These are phyloP conservation scores for Mrakia frigida DNA, from an alignment of 768 basidiomycete genomes.

Conservation along the genomic window DNA sequence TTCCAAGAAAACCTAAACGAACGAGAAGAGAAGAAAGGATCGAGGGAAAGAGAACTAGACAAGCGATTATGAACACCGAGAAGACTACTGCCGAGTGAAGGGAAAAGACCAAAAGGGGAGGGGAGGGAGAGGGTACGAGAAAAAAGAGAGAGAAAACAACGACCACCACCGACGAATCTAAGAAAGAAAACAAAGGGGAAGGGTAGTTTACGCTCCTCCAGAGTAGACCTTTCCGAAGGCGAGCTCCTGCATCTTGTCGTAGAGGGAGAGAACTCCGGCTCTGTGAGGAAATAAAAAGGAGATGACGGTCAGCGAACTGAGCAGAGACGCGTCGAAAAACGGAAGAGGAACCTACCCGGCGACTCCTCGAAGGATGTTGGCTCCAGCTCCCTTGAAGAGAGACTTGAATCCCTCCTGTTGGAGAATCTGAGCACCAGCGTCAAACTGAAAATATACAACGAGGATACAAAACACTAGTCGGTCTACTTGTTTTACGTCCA, in stretches of 20 bases:
- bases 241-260: constrained; percentile 92
- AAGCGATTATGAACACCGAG: not conserved
- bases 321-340: no score
- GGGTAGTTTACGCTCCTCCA: constrained; percentile 57
- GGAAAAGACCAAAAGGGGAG: not conserved
- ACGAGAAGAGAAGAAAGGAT: not conserved
- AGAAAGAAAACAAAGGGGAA: not conserved
- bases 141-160: not conserved
- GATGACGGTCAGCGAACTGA: no score
- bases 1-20: not conserved
- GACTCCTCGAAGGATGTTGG: constrained; percentile 48
- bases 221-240: constrained; percentile 99
- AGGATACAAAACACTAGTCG: no score
- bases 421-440: constrained; percentile 88
- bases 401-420: constrained; percentile 87
- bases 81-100: not conserved
- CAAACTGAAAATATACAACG: constrained; percentile 95
- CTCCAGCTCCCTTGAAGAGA: constrained; percentile 98
- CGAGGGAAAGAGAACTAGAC: not conserved
- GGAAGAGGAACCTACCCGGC: constrained; percentile 44
- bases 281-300: constrained; percentile 49
- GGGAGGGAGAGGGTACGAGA: not conserved
- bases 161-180: not conserved
- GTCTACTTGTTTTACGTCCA: no score
- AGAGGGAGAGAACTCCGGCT: constrained; percentile 97